These are phyloP conservation scores for Mortierella sp. DNA, from an alignment of 371 early-diverging fungal species.

Conservation along the genomic window DNA sequence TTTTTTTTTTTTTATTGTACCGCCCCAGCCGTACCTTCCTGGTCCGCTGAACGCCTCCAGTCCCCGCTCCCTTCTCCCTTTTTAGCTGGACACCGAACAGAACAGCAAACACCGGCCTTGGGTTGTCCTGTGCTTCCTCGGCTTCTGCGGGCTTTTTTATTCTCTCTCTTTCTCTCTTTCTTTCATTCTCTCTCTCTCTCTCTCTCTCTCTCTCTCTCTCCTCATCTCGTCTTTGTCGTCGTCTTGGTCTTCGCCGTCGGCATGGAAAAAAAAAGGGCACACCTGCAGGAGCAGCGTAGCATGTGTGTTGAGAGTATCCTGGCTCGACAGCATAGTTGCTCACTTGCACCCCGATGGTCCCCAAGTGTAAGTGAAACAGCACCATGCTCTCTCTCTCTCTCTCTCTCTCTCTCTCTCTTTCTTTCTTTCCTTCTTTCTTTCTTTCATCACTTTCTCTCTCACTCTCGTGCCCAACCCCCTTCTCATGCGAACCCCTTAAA, in stretches of 20 bases:
- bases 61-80: neutral
- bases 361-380: no score
- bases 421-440: neutral
- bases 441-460: neutral
- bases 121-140: neutral
- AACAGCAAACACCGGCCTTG: no score
- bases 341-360: no score
- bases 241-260: no score
- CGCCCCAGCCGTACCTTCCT: neutral
- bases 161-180: neutral
- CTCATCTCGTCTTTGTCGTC: no score
- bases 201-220: neutral
- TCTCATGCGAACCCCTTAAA: neutral
- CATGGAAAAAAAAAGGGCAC: no score
- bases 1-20: neutral
- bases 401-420: neutral
- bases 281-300: no score
- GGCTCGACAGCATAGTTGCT: no score
- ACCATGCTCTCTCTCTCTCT: no score
- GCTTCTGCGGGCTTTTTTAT: neutral
- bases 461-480: neutral
- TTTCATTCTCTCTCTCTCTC: neutral
- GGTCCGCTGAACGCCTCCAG: neutral
- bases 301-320: no score
- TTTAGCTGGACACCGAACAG: neutral